Evolutionary conservation across 2,329 filamentous ascomycete genomes (phyloP).

Genomic region (Dactylonectria estremocensis): DNA sequence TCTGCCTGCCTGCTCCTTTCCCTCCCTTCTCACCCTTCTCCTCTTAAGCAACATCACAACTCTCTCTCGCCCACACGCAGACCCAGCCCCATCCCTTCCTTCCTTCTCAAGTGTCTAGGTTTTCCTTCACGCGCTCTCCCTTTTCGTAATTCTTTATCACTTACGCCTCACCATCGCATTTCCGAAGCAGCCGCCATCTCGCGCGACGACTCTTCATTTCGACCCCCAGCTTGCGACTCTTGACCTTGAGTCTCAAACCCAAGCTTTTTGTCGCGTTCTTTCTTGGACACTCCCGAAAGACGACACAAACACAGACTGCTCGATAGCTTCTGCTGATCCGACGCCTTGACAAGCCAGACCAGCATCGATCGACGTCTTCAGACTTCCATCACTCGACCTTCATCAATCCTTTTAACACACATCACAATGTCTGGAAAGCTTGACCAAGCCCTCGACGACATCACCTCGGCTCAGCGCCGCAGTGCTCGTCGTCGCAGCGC

Average conservation of each 20-base stretch:
- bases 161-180: constrained; percentile 25
- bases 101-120: constrained; percentile 34
- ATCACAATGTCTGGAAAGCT: constrained; percentile 92
- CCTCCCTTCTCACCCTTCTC: constrained; percentile 28
- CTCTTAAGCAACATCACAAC: constrained; percentile 35
- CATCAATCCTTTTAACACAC: constrained; percentile 29
- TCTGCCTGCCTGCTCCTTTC: constrained; percentile 29
- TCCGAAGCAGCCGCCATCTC: constrained; percentile 21
- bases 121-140: constrained; percentile 31
- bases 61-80: constrained; percentile 38
- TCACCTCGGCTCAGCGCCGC: constrained; percentile 83
- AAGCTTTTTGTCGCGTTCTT: constrained; percentile 21
- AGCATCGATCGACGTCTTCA: constrained; percentile 33
- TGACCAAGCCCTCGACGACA: constrained; percentile 97
- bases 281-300: constrained; percentile 20
- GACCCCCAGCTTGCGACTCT: constrained; percentile 33
- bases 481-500: constrained; percentile 69
- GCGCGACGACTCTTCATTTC: constrained; percentile 34
- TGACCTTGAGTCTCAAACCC: constrained; percentile 6
- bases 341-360: constrained; percentile 42
- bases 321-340: constrained; percentile 45
- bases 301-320: constrained; percentile 5
- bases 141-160: constrained; percentile 34
- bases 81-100: constrained; percentile 37
- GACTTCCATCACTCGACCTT: constrained; percentile 32